Conservation (phyloP, 2,329 filamentous ascomycete species). For the Fusarium sp. region DNA sequence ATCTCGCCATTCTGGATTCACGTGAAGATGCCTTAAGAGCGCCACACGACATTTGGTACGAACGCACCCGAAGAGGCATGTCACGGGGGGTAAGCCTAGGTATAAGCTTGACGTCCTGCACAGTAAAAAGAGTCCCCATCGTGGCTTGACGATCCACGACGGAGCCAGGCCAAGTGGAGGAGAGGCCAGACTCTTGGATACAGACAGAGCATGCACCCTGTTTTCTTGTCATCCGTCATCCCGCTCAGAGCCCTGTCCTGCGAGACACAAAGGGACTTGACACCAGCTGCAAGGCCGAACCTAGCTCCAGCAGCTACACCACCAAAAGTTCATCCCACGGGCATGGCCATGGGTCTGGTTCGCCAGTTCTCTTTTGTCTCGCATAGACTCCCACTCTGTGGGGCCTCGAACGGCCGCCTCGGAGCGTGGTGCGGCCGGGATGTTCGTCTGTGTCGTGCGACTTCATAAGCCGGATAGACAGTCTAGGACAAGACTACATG, state of each 20-base stretch:
- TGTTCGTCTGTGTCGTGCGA: slow-evolving; percentile 5
- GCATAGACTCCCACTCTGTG: slow-evolving; percentile 4
- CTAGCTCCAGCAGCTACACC: background rate
- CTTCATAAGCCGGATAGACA: background rate
- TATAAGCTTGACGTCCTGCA: background rate
- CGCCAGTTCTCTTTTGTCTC: background rate
- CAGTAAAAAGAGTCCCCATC: background rate
- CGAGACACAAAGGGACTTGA: background rate
- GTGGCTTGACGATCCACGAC: slow-evolving; percentile 12
- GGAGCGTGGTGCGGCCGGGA: slow-evolving; percentile 6
- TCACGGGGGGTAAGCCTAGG: background rate
- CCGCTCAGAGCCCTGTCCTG: background rate
- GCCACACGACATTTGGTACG: background rate
- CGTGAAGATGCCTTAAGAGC: background rate
- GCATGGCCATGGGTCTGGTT: background rate
- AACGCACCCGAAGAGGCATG: background rate
- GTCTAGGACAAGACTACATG: background rate
- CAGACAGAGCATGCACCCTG: background rate
- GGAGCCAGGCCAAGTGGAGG: slow-evolving; percentile 1
- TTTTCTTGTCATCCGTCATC: slow-evolving; percentile 6
- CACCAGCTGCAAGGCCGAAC: background rate
- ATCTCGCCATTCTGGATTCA: background rate
- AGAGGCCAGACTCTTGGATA: background rate
- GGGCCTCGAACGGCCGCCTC: slow-evolving; percentile 6
- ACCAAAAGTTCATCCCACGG: slow-evolving; percentile 9